Base-by-base conservation (phyloP, 169 alveolate species). In the Toxoplasma gondii region DNA sequence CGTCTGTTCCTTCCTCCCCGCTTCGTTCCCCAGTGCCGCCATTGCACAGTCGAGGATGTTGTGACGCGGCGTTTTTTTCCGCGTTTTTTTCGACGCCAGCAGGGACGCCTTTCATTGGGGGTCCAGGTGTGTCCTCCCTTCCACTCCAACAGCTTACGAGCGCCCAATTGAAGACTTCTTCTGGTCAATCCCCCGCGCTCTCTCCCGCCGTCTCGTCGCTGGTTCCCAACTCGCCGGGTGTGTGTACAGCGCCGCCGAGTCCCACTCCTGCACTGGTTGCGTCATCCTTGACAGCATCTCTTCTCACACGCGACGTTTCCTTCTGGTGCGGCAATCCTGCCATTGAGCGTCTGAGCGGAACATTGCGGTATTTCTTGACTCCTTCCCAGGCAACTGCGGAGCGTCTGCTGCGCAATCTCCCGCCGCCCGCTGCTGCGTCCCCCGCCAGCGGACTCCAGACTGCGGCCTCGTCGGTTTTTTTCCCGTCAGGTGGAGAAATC, bases 261-360 rank as follows among this genome's bases (percentile, higher is more conserved):
- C 74, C 74, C 34, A 27, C n/a, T 64, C 74, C 74, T 19, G 34
- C 74, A 1, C 31, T 27, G 9, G 74, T 27, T 4, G 74, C 74
- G 31, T 27, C 74, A 1, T 64, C 74, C 74, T 19, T 64, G 34
- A 27, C 74, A 19, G 29, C 67, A 19, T 82, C 90, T 22, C 64
- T 82, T 22, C 64, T 82, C 41, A 44, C 67, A 19, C 53, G 90
- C 16, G 90, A 41, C 38, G 67, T 36, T 31, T 44, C 90, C 67
- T 82, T 82, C 38, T 82, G 90, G 90, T 82, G 90, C 64, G 90
- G 90, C 34, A 82, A 82, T 44, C 90, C 90, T 0, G 90, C 90
- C 12, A 82, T 82, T 31, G 90, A 82, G 29, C 90, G 90, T 7
- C 27, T 82, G 69, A 82, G 90, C 41, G 90, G 90, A 44, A 43